Evolutionary conservation across 345 rosid species (phyloP).

Genomic region (Draba incana): DNA sequence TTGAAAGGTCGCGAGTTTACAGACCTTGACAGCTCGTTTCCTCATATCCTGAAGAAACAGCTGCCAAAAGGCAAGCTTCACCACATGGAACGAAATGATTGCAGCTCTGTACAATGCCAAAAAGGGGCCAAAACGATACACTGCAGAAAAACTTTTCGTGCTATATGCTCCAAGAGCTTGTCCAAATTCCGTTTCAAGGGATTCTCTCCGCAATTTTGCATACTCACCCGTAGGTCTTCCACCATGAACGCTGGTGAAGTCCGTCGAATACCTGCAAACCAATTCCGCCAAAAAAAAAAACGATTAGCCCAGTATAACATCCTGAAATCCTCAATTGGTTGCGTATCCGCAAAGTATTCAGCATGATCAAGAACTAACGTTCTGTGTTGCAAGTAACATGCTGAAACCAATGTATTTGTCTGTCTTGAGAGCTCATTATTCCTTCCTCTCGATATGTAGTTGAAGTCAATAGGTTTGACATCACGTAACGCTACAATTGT

Average conservation of each 20-base stretch:
- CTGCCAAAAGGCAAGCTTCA: slow-evolving; percentile 77
- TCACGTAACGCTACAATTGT: slow-evolving; percentile 43
- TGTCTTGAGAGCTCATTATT: slow-evolving; percentile 39
- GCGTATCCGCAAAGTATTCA: background rate
- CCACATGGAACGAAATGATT: slow-evolving; percentile 73
- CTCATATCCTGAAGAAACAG: slow-evolving; percentile 66
- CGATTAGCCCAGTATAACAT: slow-evolving; percentile 8
- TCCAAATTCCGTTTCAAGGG: slow-evolving; percentile 91
- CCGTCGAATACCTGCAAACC: slow-evolving; percentile 58
- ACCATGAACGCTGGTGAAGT: slow-evolving; percentile 76
- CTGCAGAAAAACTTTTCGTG: slow-evolving; percentile 61
- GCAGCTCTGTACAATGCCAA: slow-evolving; percentile 91
- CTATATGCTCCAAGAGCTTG: slow-evolving; percentile 66
- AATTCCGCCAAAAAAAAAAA: background rate
- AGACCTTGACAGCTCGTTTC: slow-evolving; percentile 74
- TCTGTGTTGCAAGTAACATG: slow-evolving; percentile 42
- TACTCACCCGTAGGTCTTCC: slow-evolving; percentile 81
- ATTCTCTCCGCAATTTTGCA: slow-evolving; percentile 90
- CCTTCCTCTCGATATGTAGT: slow-evolving; percentile 20
- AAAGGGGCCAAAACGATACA: slow-evolving; percentile 77
- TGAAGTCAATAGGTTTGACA: slow-evolving; percentile 31
- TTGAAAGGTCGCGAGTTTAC: background rate
- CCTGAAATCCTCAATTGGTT: background rate
- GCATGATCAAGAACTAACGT: slow-evolving; percentile 47
- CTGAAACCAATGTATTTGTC: slow-evolving; percentile 36